Evolutionary conservation across 345 rosid genomes (phyloP), one percentile per base, ranked within the genome.

Genomic region (Draba incana): DNA sequence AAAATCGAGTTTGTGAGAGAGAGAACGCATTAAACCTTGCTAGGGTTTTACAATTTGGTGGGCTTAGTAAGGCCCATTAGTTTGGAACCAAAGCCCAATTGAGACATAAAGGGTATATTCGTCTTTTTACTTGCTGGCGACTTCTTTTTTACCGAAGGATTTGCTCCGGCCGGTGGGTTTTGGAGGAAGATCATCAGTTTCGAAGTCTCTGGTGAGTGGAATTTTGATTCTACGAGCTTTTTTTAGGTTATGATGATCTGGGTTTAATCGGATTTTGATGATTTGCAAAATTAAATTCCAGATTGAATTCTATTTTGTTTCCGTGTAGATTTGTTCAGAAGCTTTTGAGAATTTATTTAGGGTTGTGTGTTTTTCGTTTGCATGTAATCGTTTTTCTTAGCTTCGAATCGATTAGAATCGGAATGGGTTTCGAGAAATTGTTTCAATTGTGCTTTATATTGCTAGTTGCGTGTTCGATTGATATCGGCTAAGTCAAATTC

Each of bases 161-260:
- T 66, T 42, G 8, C 16, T 33, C 77, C 77, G 72, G 67, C 62
- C 56, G 56, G 77, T 58, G 61, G 53, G 35, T 16, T 65, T 49
- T 9, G 62, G 58, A 42, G 39, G 74, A 52, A 68, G 78, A 61
- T 75, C 75, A 62, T 75, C 69, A 46, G 53, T 0, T 68, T 74
- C 24, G 11, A 5, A 5, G 8, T 61, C 78, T 74, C 72, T 61
- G 72, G 72, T 74, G 2, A 53, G 77, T 73, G 39, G 39, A 0
- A 33, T 3, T 30, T 48, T 58, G 7, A 14, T 5, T 10, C 37
- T 6, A 5, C 6, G 37, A 33, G 7, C 37, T 33, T 51, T 20
- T 33, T 51, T 20, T 43, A 31, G 50, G 4, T 31, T 37, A 8
- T 50, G 8, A 2, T 27, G 8, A 2, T 27, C n/a, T 9, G 33